Base-by-base conservation (phyloP, 2,329 filamentous ascomycete species). In the Trichoderma afroharzianum region DNA sequence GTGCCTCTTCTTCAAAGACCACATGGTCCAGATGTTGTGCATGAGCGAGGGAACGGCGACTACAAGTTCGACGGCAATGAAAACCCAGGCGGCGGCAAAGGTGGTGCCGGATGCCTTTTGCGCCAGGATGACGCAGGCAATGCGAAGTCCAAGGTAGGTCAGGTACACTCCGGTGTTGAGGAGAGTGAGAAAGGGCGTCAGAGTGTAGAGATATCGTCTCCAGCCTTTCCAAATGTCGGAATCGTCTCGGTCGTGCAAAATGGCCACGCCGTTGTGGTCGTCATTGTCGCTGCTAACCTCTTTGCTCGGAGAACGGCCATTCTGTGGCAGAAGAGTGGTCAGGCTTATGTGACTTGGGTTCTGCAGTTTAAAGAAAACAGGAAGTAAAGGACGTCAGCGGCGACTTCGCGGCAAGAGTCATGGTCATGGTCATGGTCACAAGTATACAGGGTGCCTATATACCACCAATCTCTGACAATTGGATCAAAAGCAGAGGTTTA, bases 1-100 rank as follows among this genome's bases (percentile, higher is more conserved):
- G 18, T 82, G 81, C 28, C 88, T 81, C 79, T 85, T 85, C 79
- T 88, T 88, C 73, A 88, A 78, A 0, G 86, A 85, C 80, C 85
- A 83, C 83, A 89, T 85, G 2, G 86, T 88, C 86, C 86, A 89
- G 47, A 84, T 80, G 74, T 88, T 87, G 80, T 89, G 87, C 81
- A 88, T 83, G 43, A 88, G 78, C 4, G 85, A 83, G 6, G 87
- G 88, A 67, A 88, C 82, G 6, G 86, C 85, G 8, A 85, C 83
- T n/a, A 81, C 80, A 50, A 88, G 77, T 75, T 89, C 87, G 71
- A 88, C 83, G 28, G 80, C 85, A 68, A 89, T 86, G 74, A 89
- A 89, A 7, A 88, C 76, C 87, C 87, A 89, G 3, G 87, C 87
- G 58, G 85, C 83, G 5, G 82, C 80, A 72, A 85, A 89, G 2